These are phyloP conservation scores for Dovyalis caffra DNA, from an alignment of 345 rosid genomes.

Conservation along the genomic window DNA sequence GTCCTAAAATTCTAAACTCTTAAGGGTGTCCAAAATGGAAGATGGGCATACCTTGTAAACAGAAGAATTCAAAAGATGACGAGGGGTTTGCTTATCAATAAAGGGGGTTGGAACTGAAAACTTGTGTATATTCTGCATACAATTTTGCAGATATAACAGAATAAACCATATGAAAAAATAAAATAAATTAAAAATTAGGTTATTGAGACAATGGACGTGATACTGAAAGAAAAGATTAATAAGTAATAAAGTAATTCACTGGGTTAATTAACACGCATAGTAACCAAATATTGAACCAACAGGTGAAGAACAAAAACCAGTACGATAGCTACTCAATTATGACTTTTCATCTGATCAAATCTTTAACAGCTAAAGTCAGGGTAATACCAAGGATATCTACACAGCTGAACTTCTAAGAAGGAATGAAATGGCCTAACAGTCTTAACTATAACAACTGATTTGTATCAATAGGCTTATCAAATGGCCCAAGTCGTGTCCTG, in stretches of 20 bases:
- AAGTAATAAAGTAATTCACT: not conserved
- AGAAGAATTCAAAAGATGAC: constrained; percentile 54
- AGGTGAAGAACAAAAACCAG: not conserved
- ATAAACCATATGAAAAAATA: constrained; percentile 14
- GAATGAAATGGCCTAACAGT: not conserved
- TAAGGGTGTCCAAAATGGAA: not conserved
- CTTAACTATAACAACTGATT: not conserved
- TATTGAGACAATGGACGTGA: not conserved
- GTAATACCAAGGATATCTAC: not conserved
- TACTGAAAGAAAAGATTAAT: not conserved
- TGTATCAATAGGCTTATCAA: not conserved
- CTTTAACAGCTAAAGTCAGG: not conserved
- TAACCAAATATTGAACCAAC: not conserved
- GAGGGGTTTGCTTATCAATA: constrained; percentile 38
- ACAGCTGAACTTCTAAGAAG: too few species aligned
- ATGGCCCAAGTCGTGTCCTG: not conserved
- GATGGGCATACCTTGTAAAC: constrained; percentile 51
- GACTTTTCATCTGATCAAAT: not conserved
- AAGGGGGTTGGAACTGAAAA: constrained; percentile 44
- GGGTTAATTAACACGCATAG: not conserved
- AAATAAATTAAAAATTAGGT: not conserved
- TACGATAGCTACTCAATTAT: not conserved
- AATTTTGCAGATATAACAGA: constrained; percentile 19
- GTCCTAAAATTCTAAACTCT: not conserved
- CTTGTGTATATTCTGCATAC: constrained; percentile 70